A percentile compares a stretch with the other conserved stretches of the same genome.
Conservation (phyloP, 176 grass and related monocot species). For the Aegilops umbellulata region DNA sequence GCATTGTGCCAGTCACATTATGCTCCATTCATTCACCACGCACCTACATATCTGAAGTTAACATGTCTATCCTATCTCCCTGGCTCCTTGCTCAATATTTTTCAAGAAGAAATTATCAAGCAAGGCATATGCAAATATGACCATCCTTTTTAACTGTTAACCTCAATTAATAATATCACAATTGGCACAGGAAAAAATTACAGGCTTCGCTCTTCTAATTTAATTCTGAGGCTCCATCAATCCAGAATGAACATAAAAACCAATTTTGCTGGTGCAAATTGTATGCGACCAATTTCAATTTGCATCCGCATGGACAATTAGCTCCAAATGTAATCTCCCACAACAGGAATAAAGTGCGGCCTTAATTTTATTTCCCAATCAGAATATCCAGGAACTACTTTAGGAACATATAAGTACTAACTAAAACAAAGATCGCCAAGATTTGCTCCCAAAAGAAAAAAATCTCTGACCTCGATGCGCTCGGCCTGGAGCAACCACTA, state of each 20-base stretch:
- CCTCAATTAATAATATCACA: neutral
- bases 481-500: slow-evolving; percentile 18
- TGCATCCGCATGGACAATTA: neutral
- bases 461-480: neutral
- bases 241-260: neutral
- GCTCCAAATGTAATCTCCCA: neutral
- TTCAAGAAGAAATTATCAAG: neutral
- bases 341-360: neutral
- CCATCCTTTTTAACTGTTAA: neutral
- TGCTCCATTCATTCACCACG: neutral
- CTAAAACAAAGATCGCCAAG: neutral
- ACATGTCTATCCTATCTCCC: neutral
- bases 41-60: neutral
- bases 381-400: neutral
- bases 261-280: neutral
- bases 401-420: slow-evolving; percentile 4
- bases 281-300: neutral
- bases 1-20: neutral
- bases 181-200: neutral
- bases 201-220: slow-evolving; percentile 4
- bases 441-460: slow-evolving; percentile 17
- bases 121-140: neutral
- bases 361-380: slow-evolving; percentile 35
- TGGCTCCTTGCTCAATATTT: neutral
- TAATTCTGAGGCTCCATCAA: neutral